Conservation (phyloP, 306 rosid genomes). For the Astragalus membranaceus region DNA sequence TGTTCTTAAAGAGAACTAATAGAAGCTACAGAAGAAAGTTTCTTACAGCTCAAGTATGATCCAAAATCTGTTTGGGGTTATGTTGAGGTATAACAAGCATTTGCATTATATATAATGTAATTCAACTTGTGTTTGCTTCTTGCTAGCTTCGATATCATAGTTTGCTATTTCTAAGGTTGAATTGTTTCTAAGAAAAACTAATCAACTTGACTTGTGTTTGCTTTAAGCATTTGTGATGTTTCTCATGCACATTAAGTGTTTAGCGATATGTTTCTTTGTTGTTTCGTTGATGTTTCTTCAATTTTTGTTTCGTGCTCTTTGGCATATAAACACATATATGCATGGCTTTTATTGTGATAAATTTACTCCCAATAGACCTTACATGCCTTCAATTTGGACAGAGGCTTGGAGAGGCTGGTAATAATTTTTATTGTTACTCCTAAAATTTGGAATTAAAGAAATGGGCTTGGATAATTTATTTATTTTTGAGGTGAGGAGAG, state of each 20-base stretch:
- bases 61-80: conserved; percentile 82
- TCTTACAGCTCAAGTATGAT: conserved; percentile 76
- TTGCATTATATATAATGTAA: no score
- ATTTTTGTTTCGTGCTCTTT: conserved; percentile 25
- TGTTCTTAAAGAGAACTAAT: conserved; percentile 55
- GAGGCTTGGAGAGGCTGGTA: conserved; percentile 99
- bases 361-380: conserved; percentile 84
- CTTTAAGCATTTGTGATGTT: no score
- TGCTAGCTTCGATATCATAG: no score
- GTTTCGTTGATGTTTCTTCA: not conserved
- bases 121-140: no score
- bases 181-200: no score
- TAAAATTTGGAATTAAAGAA: conserved; percentile 1
- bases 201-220: no score
- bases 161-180: no score
- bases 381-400: conserved; percentile 94
- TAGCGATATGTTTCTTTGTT: no score
- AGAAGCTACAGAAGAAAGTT: conserved; percentile 51
- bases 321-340: conserved; percentile 94
- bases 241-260: no score
- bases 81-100: conserved; percentile 54
- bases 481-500: no score
- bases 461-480: not conserved
- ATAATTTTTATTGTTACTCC: conserved; percentile 14
- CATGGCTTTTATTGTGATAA: conserved; percentile 91